phyloP scores from a whole-genome alignment of 176 grass and related monocot genomes.

The Phyllostachys edulis region DNA sequence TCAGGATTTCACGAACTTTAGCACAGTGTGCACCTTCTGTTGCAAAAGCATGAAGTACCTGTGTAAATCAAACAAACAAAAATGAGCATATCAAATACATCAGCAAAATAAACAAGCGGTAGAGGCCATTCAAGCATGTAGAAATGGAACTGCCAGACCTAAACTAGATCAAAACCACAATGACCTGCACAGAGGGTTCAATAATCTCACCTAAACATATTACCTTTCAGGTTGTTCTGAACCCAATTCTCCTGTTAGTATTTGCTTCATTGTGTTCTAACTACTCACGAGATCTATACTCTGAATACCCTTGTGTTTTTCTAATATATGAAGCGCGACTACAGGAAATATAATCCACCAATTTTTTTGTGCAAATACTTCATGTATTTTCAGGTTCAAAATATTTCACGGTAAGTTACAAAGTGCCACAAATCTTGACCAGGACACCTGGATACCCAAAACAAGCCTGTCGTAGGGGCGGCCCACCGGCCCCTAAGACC shows the following conservation, averaged over 20 bases:
- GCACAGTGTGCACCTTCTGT: constrained; percentile 89
- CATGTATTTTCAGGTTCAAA: constrained; percentile 15
- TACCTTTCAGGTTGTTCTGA: neutral
- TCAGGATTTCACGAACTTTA: constrained; percentile 95
- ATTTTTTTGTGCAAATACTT: constrained; percentile 19
- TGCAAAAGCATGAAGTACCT: constrained; percentile 99
- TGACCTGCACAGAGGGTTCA: neutral
- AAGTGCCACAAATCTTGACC: neutral
- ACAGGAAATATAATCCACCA: neutral
- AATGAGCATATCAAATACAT: neutral
- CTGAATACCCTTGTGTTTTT: neutral
- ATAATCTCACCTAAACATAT: constrained; percentile 2
- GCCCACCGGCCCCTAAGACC: too few relatives aligned
- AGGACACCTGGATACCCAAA: neutral
- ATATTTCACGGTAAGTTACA: constrained; percentile 6
- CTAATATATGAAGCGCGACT: neutral
- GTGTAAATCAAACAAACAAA: constrained; percentile 14
- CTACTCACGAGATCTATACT: neutral
- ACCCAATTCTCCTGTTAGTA: neutral
- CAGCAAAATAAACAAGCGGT: neutral
- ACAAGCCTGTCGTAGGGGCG: too few relatives aligned
- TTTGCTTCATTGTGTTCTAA: neutral
- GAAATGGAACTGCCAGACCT: neutral
- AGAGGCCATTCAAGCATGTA: constrained; percentile 13
- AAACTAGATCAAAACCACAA: neutral